Percentiles rank a stretch among this genome's conserved stretches.
These are phyloP conservation scores for Chamaecyparis obtusa DNA, from an alignment of 75 land plant genomes.

Conservation along the genomic window DNA sequence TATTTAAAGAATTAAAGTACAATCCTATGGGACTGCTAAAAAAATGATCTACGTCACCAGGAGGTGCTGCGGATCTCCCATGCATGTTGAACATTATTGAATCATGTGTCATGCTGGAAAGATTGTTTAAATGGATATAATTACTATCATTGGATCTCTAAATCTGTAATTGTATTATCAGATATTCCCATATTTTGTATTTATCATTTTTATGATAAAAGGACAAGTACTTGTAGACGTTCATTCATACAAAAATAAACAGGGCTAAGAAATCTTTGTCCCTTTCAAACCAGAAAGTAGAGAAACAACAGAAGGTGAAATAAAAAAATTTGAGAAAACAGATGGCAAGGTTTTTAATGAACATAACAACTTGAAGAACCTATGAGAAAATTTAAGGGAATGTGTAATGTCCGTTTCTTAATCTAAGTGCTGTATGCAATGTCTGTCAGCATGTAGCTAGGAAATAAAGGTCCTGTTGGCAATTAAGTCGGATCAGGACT, in stretches of 20 bases:
- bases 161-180: not conserved
- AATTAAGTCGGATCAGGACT: no score
- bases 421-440: no score
- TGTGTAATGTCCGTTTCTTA: no score
- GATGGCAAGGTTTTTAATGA: not conserved
- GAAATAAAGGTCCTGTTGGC: no score
- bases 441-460: no score
- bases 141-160: not conserved
- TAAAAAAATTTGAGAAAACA: not conserved
- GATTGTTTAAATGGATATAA: not conserved
- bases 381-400: not conserved
- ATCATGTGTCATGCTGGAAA: not conserved
- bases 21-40: no score
- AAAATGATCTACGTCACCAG: no score
- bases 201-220: no score
- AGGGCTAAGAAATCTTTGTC: not conserved
- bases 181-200: not conserved
- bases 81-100: not conserved
- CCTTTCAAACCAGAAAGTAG: not conserved
- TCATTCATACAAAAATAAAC: not conserved
- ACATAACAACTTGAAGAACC: not conserved
- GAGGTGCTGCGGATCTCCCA: not conserved
- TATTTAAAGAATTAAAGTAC: not conserved
- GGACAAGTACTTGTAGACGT: not conserved
- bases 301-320: not conserved